These are phyloP conservation scores for Cladosporium sp. DNA, from an alignment of 2,329 filamentous ascomycete genomes.

Conservation along the genomic window DNA sequence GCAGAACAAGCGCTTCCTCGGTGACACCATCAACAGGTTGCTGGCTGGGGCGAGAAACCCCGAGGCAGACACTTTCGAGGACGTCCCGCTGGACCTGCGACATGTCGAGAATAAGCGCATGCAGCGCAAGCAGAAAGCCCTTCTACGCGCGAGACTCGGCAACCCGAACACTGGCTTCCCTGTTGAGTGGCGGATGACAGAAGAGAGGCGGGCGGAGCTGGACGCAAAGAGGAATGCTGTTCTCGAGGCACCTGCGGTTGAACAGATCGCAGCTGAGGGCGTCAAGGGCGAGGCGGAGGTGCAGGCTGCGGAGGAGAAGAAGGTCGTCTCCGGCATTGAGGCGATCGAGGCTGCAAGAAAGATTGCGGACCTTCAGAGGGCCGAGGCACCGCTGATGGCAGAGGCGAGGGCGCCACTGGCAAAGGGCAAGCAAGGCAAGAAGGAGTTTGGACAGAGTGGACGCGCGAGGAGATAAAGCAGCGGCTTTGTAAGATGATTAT, in stretches of 20 bases:
- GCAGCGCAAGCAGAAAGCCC: conserved; percentile 19
- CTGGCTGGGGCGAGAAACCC: conserved; percentile 72
- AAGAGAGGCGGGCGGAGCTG: conserved; percentile 65
- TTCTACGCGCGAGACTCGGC: conserved; percentile 42
- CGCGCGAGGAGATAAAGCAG: background rate
- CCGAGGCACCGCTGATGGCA: conserved; percentile 35
- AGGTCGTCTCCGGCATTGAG: conserved; percentile 27
- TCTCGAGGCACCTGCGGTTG: conserved; percentile 40
- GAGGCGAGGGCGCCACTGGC: conserved; percentile 31
- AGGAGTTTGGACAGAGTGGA: conserved; percentile 29
- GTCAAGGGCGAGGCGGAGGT: conserved; percentile 3
- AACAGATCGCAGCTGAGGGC: conserved; percentile 17
- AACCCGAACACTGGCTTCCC: conserved; percentile 73
- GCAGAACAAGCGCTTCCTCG: conserved; percentile 95
- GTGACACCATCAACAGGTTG: conserved; percentile 72
- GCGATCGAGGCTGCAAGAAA: conserved; percentile 33
- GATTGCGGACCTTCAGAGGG: conserved; percentile 24
- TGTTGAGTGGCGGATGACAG: conserved; percentile 76
- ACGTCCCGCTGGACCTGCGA: conserved; percentile 84
- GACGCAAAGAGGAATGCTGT: conserved; percentile 57
- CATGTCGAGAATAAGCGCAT: conserved; percentile 49
- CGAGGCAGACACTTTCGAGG: conserved; percentile 75
- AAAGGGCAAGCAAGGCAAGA: conserved; percentile 35
- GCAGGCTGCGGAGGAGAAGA: conserved; percentile 6
- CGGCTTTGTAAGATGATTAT: conserved; percentile 7